Evolutionary conservation across 2,329 filamentous ascomycete genomes (phyloP), one percentile per base, ranked within the genome.

Genomic region (Microsporum ferrugineum): DNA sequence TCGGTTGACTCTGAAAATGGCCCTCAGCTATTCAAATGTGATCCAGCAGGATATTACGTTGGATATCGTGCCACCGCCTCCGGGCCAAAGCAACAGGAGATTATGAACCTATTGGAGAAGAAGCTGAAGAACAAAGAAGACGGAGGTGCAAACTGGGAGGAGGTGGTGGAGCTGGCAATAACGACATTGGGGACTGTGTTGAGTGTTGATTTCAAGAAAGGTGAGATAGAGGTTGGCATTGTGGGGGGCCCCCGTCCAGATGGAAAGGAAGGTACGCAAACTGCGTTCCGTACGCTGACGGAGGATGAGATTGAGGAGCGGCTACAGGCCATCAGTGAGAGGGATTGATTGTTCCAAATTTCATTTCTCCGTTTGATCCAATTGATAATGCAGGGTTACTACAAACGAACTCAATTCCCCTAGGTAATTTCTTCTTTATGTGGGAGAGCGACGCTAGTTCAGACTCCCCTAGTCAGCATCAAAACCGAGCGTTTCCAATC

Each of bases 141-240:
- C 70, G 94, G 92, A 39, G 88, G 94, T 62, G 94, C 94, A 64
- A 86, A 80, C 72, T 99, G 94, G 94, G 89, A 96, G 76, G 94
- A 99, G 63, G 94, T 99, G 57, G 92, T 99, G 57, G 94, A 99
- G 81, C 82, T 97, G 70, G 94, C 89, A 62, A 99, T 99, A 75
- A 89, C 90, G 51, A 92, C 94, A 5, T 79, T 99, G 75, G 96
- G 91, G 83, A 95, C 89, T 39, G 91, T 99, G 63, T 82, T 99
- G 66, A 96, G 92, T 77, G 95, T 97, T 76, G 94, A 99, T 76
- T 99, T 99, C 82, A 99, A 99, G 84, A 97, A 97, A 82, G 88
- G 88, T 69, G 94, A 99, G 81, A 87, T 99, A 74, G 94, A 99
- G 79, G 89, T 99, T 77, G 94, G 94, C 65, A 91, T 99, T 71